Percentiles rank a stretch among this genome's conserved stretches.
phyloP scores from a whole-genome alignment of 768 basidiomycete genomes.

The Collybia nuda region DNA sequence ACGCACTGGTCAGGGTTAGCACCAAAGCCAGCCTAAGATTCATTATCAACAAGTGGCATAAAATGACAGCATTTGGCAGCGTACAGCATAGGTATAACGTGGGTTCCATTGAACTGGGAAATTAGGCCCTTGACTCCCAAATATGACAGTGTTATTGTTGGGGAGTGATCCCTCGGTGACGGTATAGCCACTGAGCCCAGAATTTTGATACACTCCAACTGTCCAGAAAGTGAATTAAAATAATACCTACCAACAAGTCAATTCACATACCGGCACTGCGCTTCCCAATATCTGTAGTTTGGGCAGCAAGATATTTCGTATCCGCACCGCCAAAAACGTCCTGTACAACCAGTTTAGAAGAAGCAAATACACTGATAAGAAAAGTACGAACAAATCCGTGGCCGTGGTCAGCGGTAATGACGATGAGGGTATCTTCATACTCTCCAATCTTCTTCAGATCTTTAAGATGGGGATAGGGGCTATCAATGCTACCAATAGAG shows the following conservation, averaged over 20 bases:
- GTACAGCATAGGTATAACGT: constrained; percentile 37
- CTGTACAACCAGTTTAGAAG: constrained; percentile 15
- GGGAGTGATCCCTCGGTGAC: constrained; percentile 35
- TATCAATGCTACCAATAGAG: background rate
- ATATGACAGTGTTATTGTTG: constrained; percentile 35
- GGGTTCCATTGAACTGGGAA: constrained; percentile 48
- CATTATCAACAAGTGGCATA: background rate
- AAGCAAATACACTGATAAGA: background rate
- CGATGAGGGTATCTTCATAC: constrained; percentile 39
- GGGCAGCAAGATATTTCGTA: constrained; percentile 22
- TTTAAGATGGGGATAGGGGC: constrained; percentile 8
- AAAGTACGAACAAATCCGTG: constrained; percentile 38
- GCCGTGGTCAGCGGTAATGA: constrained; percentile 47
- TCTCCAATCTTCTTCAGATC: constrained; percentile 43
- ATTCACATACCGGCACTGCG: constrained; percentile 17
- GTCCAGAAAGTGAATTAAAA: background rate
- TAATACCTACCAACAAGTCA: background rate
- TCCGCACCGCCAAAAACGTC: constrained; percentile 34
- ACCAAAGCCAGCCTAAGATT: constrained; percentile 32
- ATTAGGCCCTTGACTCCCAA: constrained; percentile 39
- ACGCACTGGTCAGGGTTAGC: constrained; percentile 42
- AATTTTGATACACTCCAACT: constrained; percentile 38
- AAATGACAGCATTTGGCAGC: constrained; percentile 2
- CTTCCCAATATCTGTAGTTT: constrained; percentile 19
- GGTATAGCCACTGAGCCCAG: constrained; percentile 41